Base-by-base conservation (phyloP, 768 basidiomycete species). In the Rhodotorula sphaerocarpa region DNA sequence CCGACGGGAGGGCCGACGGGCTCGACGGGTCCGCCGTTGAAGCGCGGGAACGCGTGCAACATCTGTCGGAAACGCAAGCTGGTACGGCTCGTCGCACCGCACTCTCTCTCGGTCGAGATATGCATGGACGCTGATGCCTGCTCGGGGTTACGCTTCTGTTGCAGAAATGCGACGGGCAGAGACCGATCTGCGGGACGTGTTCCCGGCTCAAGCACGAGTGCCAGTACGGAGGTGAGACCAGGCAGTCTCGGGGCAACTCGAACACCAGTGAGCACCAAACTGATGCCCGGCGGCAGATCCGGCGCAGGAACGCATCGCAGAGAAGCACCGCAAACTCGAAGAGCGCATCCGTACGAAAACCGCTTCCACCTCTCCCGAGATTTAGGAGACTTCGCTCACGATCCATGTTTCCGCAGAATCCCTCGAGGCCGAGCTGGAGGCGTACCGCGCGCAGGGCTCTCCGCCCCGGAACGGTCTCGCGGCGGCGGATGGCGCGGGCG, bases 141-240 rank as follows among this genome's bases (percentile, higher is more conserved):
- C n/a, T n/a, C n/a, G n/a, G n/a, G n/a, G n/a, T 36, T 27, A 21
- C 14, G 12, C 4, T 14, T 15, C 33, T 12, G 14, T 4, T 2
- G 3, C 42, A 64, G 63, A 25, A 63, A 5, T 65, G 63, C 43
- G 63, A 65, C 21, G 63, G 56, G 12, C 5, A 42, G 0, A 11
- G 53, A 11, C 63, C 67, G 0, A 48, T 44, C 21, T 69, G 67
- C 43, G 61, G 41, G 4, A 69, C 63, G 9, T 69, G 67, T 34
- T 6, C 31, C n/a, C 42, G 67, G 30, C 45, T 69, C 25, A 59
- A 50, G n/a, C 67, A 69, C 39, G 63, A 65, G 1, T 69, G 67
- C n/a, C 28, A 34, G 4, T 69, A 62, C 25, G 67, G 63, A 21
- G 67, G 59, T 62, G 30, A 42, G 57, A 39, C 36, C 15, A 15